Evolutionary conservation across 306 rosid genomes (phyloP).

Genomic region (Ceratonia siliqua): DNA sequence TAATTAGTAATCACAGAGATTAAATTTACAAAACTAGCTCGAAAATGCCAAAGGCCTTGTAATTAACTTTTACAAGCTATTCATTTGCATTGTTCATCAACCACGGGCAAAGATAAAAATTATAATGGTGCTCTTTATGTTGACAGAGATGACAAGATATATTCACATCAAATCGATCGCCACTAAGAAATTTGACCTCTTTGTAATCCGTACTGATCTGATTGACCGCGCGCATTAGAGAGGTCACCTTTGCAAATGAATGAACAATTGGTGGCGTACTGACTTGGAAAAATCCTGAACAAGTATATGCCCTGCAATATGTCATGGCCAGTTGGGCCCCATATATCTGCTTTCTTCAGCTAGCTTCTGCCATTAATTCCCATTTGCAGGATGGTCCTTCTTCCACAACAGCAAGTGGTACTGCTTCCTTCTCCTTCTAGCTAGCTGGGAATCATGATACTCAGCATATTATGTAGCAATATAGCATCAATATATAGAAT

Average conservation of each 20-base stretch:
- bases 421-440: slow-evolving; percentile 4
- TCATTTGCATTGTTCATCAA: neutral
- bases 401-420: slow-evolving; percentile 5
- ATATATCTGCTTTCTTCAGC: neutral
- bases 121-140: neutral
- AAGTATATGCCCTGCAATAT: slow-evolving; percentile 11
- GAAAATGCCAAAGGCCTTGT: neutral
- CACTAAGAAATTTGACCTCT: neutral
- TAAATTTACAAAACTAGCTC: slow-evolving; percentile 12
- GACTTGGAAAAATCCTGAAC: slow-evolving; percentile 8
- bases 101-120: neutral
- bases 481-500: neutral
- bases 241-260: neutral
- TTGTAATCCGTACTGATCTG: neutral
- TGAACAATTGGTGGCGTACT: slow-evolving; percentile 13
- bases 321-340: slow-evolving; percentile 34
- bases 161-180: neutral
- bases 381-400: slow-evolving; percentile 31
- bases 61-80: neutral
- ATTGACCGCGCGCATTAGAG: neutral
- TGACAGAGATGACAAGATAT: neutral
- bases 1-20: neutral
- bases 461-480: neutral
- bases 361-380: slow-evolving; percentile 5
- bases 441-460: slow-evolving; percentile 6